Evolutionary conservation across 208 protist genomes (phyloP), one percentile per base, ranked within the genome.

Genomic region (Crithidia sp.): DNA sequence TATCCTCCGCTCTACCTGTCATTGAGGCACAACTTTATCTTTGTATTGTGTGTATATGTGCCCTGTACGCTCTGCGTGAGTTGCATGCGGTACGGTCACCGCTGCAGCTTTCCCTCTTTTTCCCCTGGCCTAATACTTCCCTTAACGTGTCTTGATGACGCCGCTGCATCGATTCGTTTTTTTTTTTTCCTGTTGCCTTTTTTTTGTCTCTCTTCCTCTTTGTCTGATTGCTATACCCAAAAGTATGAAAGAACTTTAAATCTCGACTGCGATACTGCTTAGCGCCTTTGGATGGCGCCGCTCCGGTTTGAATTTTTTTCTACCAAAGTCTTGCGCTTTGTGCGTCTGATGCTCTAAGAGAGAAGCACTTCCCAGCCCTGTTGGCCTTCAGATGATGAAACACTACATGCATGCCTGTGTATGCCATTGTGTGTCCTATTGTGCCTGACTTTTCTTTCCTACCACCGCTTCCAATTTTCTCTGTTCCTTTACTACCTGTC

Each of bases 171-270:
- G 7, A 7, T 7, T 49, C 12, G 45, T 49, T 55, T 14, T 55
- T 19, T 55, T 9, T 55, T 55, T 12, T 55, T 55, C 14, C 45
- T 67, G 14, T 60, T 70, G 43, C 59, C 49, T 6, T 0, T 66
- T 49, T 54, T 43, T 64, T 73, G 3, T 73, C 57, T 44, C 57
- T 44, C 60, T 40, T 49, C 67, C 37, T 54, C 45, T 71, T 54
- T 14, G 9, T 70, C 37, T 57, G 39, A 8, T 60, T 70, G n/a
- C 14, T 53, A 53, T 52, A 16, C 12, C 2, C 28, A 28, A 28
- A 28, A 28, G 28, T 28, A 28, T 28, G 28, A 28, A 28, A 28
- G 1, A 28, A 28, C 28, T 37, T 0, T 16, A 57, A 49, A 49
- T 49, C 45, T 49, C 12, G 9, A 49, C 7, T 14, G 45, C 7